Evolutionary conservation across 257 asterid genomes (phyloP).

Genomic region (Verbascum thapsus): DNA sequence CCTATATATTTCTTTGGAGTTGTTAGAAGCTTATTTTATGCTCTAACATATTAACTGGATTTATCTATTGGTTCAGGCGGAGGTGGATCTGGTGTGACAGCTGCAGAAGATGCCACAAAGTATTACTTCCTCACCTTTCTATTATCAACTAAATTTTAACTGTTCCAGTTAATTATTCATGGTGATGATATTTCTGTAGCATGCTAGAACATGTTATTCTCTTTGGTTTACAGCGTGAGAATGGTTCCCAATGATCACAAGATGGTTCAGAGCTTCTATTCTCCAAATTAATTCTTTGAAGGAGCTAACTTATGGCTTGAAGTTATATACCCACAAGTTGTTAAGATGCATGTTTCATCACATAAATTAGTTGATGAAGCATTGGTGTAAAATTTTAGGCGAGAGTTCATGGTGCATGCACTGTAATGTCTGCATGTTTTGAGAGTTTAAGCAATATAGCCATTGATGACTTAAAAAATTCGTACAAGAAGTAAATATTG

Average conservation of each 20-base stretch:
- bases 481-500: conserved; percentile 1
- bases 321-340: neutral
- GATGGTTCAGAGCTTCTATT: neutral
- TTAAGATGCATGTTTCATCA: neutral
- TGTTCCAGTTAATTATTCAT: conserved; percentile 13
- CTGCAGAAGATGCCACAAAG: conserved; percentile 88
- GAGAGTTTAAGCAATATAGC: conserved; percentile 7
- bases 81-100: conserved; percentile 56
- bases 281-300: neutral
- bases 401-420: neutral
- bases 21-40: conserved; percentile 8
- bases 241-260: neutral
- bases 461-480: conserved; percentile 1
- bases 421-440: neutral
- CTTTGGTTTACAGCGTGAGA: neutral
- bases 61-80: conserved; percentile 55
- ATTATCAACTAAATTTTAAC: conserved; percentile 2
- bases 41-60: conserved; percentile 27
- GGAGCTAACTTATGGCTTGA: neutral
- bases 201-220: conserved; percentile 1
- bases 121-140: conserved; percentile 35
- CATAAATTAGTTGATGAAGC: neutral
- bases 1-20: neutral
- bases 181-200: conserved; percentile 5
- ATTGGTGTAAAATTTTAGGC: neutral